Percentiles rank a stretch among this genome's conserved stretches.
Conservation (phyloP, 352 stramenopile genomes). For the Hyaloperonospora brassicae region DNA sequence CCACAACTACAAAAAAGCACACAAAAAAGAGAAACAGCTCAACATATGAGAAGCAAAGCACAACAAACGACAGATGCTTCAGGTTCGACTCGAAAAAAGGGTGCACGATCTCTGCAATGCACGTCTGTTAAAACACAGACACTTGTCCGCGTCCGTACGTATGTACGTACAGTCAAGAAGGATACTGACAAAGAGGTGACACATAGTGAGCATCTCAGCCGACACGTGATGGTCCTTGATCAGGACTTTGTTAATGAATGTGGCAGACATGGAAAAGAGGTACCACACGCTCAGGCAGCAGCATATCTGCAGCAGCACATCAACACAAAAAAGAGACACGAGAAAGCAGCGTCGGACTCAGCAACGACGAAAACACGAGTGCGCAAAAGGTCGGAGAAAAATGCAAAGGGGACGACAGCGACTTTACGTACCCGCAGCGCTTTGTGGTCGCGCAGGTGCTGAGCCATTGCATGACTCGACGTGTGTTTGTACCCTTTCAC, state of each 20-base stretch:
- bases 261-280: conserved; percentile 68
- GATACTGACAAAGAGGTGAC: conserved; percentile 74
- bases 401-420: neutral
- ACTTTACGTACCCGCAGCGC: conserved; percentile 14
- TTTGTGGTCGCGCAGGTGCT: conserved; percentile 28
- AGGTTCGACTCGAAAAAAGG: no score
- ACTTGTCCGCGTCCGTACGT: no score
- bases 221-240: conserved; percentile 85
- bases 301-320: conserved; percentile 18
- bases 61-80: no score
- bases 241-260: conserved; percentile 81
- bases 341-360: neutral
- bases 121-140: no score
- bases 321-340: neutral
- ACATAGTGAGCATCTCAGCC: conserved; percentile 80
- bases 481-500: conserved; percentile 17
- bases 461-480: conserved; percentile 16
- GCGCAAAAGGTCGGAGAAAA: no score
- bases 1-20: conserved; percentile 48
- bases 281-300: conserved; percentile 58
- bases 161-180: conserved; percentile 51
- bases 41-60: neutral
- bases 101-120: neutral
- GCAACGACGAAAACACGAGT: no score
- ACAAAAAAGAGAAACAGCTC: neutral